A percentile compares a stretch with the other conserved stretches of the same genome.
phyloP scores from a whole-genome alignment of 2,329 filamentous ascomycete species.

The Fusarium palustre region DNA sequence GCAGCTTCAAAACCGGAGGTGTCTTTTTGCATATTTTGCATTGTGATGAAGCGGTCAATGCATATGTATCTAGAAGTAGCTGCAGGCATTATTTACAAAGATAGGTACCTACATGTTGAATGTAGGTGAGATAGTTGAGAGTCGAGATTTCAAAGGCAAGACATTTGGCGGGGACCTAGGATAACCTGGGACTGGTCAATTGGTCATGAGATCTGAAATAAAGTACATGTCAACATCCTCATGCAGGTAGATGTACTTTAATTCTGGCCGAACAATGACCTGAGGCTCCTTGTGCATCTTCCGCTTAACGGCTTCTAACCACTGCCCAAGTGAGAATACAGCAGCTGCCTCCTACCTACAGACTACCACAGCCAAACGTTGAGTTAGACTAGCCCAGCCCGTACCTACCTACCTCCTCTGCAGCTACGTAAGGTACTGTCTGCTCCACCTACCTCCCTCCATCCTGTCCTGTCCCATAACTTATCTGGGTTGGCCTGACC shows the following conservation, averaged over 20 bases:
- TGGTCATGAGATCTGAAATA: constrained; percentile 26
- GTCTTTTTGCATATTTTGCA: constrained; percentile 20
- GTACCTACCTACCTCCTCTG: constrained; percentile 27
- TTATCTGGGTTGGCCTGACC: constrained; percentile 17
- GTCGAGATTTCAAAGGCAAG: constrained; percentile 15
- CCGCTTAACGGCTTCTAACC: constrained; percentile 37
- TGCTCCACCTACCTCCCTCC: constrained; percentile 43
- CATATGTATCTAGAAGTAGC: constrained; percentile 7
- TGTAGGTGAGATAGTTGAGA: constrained; percentile 18
- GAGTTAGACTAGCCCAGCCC: constrained; percentile 8
- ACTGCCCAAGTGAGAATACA: not conserved
- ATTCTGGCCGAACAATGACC: constrained; percentile 22
- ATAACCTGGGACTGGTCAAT: constrained; percentile 31
- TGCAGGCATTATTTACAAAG: constrained; percentile 43
- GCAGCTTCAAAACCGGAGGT: constrained; percentile 1
- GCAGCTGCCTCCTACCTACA: not conserved
- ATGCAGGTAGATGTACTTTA: constrained; percentile 37
- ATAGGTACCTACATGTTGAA: constrained; percentile 13
- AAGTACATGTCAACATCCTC: constrained; percentile 26
- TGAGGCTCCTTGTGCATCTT: constrained; percentile 34
- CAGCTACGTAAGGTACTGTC: constrained; percentile 30
- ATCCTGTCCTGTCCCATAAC: constrained; percentile 32
- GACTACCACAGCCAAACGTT: constrained; percentile 12
- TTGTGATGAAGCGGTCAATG: constrained; percentile 37
- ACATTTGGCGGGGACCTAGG: constrained; percentile 23